These are phyloP conservation scores for Colletotrichum caudatum DNA, from an alignment of 2,329 filamentous ascomycete species.

Conservation along the genomic window DNA sequence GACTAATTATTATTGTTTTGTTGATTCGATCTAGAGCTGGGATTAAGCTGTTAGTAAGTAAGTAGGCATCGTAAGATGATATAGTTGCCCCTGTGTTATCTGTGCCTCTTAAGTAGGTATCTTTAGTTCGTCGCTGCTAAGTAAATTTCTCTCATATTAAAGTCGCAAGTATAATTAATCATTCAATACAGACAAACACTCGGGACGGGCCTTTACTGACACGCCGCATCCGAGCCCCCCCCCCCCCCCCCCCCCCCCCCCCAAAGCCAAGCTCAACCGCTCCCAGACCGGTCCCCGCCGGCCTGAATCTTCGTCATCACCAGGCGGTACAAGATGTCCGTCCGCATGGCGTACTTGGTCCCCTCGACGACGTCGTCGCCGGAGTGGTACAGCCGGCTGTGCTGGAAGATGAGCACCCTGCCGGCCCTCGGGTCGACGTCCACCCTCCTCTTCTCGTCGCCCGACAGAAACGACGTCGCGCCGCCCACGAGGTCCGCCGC, in stretches of 20 bases:
- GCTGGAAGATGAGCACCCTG: slow-evolving; percentile 72
- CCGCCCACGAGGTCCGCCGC: slow-evolving; percentile 60
- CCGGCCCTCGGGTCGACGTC: slow-evolving; percentile 69
- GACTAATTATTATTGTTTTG: no score
- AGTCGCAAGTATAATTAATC: neutral
- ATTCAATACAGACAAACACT: neutral
- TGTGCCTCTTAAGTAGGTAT: neutral
- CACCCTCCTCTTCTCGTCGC: slow-evolving; percentile 55
- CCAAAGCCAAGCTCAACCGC: neutral
- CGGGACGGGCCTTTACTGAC: neutral
- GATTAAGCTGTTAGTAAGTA: neutral
- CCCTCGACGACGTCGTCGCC: slow-evolving; percentile 65
- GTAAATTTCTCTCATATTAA: no score
- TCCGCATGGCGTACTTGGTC: slow-evolving; percentile 68
- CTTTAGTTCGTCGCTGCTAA: no score
- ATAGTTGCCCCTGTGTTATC: neutral
- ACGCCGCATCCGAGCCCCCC: neutral
- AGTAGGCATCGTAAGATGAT: neutral
- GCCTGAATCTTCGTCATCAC: slow-evolving; percentile 12
- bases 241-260: no score
- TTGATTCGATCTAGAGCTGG: no score
- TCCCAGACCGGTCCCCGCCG: neutral
- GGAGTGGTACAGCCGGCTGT: slow-evolving; percentile 62
- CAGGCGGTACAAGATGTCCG: slow-evolving; percentile 62
- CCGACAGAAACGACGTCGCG: slow-evolving; percentile 66